Base-by-base conservation (phyloP, 805 yeast species). In the Suhomyces canberraensis region DNA sequence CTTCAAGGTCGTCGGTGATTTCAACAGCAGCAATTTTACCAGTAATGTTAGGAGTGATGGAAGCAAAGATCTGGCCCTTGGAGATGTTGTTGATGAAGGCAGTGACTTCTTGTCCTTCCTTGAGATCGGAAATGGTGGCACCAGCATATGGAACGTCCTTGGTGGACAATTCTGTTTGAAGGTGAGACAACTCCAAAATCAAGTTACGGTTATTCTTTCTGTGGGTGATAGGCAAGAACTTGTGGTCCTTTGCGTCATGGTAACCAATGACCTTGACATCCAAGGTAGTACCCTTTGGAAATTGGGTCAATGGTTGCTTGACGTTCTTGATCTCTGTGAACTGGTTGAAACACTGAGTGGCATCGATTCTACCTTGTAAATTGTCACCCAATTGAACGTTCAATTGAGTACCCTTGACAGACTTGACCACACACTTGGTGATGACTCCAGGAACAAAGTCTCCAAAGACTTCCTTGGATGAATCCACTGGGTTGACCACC, bases 361-460 rank as follows among this genome's bases (percentile, higher is more conserved):
- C 69, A 49, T 87, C 95, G 40, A 90, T 62, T 55, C 95, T 76
- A 25, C 95, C 97, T 50, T 77, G 84, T 42, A 79, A 67, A 53
- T 84, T 81, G 41, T 83, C 93, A 36, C 93, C 89, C 31, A 89
- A 66, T 33, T 74, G 74, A 14, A 90, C 84, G 49, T 81, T 80
- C 47, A 90, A 64, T 61, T 86, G 93, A 4, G 86, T 78, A 21
- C 75, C 78, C 54, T 84, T 85, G 25, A 85, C 73, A 1, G 81
- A 65, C 33, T 73, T 79, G 37, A 90, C 62, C 13, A 56, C 52
- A 26, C 82, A 91, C 42, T 75, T 71, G 7, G 89, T 79, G 16
- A 71, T 41, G 28, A 65, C 73, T 31, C 95, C 95, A 13, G 80
- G 72, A 4, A 62, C 56, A 48, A 62, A 76, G 17, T 86, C 88